Evolutionary conservation across 2,329 filamentous ascomycete genomes (phyloP), one percentile per base, ranked within the genome.

Genomic region (Fusarium pseudograminearum): DNA sequence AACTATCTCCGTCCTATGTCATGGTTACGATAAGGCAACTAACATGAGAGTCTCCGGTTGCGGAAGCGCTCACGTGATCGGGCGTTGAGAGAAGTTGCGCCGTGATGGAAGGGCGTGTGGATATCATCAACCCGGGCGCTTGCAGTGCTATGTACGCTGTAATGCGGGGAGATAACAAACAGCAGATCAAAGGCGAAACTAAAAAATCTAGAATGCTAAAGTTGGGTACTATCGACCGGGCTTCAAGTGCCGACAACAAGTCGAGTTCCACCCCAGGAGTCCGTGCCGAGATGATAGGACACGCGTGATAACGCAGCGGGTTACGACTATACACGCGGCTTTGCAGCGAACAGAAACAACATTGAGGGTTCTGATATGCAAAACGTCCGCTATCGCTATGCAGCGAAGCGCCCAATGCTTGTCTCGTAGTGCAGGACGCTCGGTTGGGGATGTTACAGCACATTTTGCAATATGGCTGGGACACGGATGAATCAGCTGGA

Each of bases 51-150:
- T 50, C 66, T 69, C 63, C 68, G 68, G 68, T 61, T 71, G 56
- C 57, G 53, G 65, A 28, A 50, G 69, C 69, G 69, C 47, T 69
- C 69, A 71, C 69, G 65, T 71, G 69, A 71, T 71, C 69, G 69
- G 69, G 9, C 8, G 14, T 46, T 11, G 31, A 16, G 16, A 36
- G 10, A 34, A 9, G 41, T 33, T 33, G 47, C 40, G 41, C 58
- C 60, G 57, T 51, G 51, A 15, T 50, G 56, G 48, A 54, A 57
- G 65, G 68, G 68, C 45, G 67, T 65, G 63, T 61, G 36, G 41
- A 26, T 54, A 56, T 40, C 56, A 51, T 12, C 6, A 40, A 36
- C 10, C 55, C 20, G 20, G 45, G 60, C 20, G 38, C 41, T 20
- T 66, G 60, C 48, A 36, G 47, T 28, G 12, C 7, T 7, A 34